Evolutionary conservation across 768 basidiomycete species (phyloP), one percentile per base, ranked within the genome.

Genomic region (Hemileccinum impolitum): DNA sequence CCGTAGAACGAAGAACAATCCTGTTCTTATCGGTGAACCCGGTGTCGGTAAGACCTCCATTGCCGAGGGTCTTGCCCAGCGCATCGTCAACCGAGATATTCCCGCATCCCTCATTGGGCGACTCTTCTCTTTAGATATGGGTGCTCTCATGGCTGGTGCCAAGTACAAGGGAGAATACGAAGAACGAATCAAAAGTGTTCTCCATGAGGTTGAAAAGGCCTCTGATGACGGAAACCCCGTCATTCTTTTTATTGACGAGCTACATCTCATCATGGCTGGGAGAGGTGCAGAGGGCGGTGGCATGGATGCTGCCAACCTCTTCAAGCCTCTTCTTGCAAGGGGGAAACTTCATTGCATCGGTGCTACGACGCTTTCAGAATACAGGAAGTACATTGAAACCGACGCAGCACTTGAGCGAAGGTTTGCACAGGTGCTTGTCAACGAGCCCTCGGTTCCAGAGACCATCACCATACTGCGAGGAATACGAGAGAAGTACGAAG

Each of bases 101-200:
- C 92, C 92, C 18, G 79, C 77, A 14, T 80, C 75, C 41, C 66
- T 94, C 25, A 75, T 92, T 42, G 79, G 81, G 3, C 81, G 88
- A 9, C 75, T 94, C 12, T 93, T 80, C 65, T 86, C 91, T 6
- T 77, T 98, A 28, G 94, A 96, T 64, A 90, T 96, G 87, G 94
- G 94, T 54, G 91, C 94, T 1, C 79, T 98, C 47, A 93, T 93
- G 88, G 92, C 92, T 12, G 88, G 89, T 35, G 88, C 88, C 17
- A 87, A 87, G 65, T 94, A 92, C 74, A 94, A 94, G 64, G 95
- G 87, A 42, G 93, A 97, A 70, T 99, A 94, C 68, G 94, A 97
- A 70, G 94, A 97, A 65, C 87, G 94, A 35, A 84, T 97, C 71
- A 97, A 96, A 66, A 72, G 85, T 11, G 91, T 97, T 47, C 71